Evolutionary conservation across 768 basidiomycete species (phyloP), one percentile per base, ranked within the genome.

Genomic region (Pleurotus djamor): DNA sequence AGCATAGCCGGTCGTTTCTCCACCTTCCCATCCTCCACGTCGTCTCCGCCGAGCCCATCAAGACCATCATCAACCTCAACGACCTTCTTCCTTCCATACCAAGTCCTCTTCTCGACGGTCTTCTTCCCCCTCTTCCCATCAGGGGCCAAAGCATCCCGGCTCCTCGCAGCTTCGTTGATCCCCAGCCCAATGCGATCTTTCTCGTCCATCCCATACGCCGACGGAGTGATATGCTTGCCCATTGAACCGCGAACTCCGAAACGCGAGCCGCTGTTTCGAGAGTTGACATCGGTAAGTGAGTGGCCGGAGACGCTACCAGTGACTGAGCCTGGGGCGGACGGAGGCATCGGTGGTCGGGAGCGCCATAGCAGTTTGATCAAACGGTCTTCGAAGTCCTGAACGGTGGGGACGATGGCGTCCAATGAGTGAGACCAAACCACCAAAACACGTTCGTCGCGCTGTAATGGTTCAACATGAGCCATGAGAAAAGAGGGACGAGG

Each of bases 371-470:
- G 85, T 64, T 86, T 86, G 74, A 94, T 92, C 68, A 95, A 79
- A 38, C 84, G 83, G 13, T 87, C 83, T 61, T 92, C 89, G 65
- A 92, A 88, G 69, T 91, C 90, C 3, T 82, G 81, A 67, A 83
- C 87, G 9, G 82, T 73, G 2, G 89, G 88, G 47, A 95, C 84
- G 69, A 95, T 89, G 63, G 79, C 80, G 67, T 93, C 90, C 48
- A 94, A 79, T 0, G 84, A 81, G 68, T 93, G 89, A 16, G 88
- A 86, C 92, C 92, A 95, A 62, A 94, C 85, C 61, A 94, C 83
- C 57, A 95, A 80, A 14, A 91, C 89, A 41, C 89, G 84, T 69
- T 94, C 93, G 69, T 93, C 89, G 48, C 92, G 84, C 88, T 89
- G 3, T 56, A n/a, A n/a, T n/a, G n/a, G n/a, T n/a, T n/a, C n/a